Conservation (phyloP, 768 basidiomycete species). For the Termitomyces sp. region DNA sequence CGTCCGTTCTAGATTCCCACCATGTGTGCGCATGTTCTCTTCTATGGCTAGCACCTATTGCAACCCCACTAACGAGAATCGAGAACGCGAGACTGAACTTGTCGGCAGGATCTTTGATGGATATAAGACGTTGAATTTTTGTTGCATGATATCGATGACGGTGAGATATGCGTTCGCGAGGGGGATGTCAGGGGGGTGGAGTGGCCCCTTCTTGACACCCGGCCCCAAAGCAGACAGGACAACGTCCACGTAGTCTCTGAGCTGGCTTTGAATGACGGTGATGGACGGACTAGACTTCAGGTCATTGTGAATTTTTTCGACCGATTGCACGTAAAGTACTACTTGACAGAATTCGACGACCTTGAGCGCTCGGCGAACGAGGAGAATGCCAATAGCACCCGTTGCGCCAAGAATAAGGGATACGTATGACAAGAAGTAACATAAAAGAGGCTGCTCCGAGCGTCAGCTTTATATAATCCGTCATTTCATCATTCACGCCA, state of each 20-base stretch:
- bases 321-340: slow-evolving; percentile 62
- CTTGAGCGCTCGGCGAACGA: slow-evolving; percentile 54
- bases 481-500: neutral
- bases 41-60: slow-evolving; percentile 54
- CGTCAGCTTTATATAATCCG: neutral
- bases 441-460: neutral
- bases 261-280: slow-evolving; percentile 50
- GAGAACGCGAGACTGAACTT: slow-evolving; percentile 46
- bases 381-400: slow-evolving; percentile 53
- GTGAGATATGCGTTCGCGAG: slow-evolving; percentile 57
- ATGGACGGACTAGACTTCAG: slow-evolving; percentile 42
- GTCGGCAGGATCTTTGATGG: slow-evolving; percentile 61
- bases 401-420: slow-evolving; percentile 71
- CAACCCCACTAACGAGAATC: slow-evolving; percentile 39
- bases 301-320: slow-evolving; percentile 57
- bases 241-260: slow-evolving; percentile 56
- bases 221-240: slow-evolving; percentile 71
- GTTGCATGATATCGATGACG: slow-evolving; percentile 56
- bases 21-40: slow-evolving; percentile 46
- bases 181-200: slow-evolving; percentile 49
- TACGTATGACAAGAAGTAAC: slow-evolving; percentile 27
- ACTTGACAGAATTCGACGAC: slow-evolving; percentile 36
- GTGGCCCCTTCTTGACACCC: slow-evolving; percentile 27
- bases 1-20: slow-evolving; percentile 61
- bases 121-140: slow-evolving; percentile 60